Conservation (phyloP, 495 filamentous ascomycete species). For the Xylaria grammica region DNA sequence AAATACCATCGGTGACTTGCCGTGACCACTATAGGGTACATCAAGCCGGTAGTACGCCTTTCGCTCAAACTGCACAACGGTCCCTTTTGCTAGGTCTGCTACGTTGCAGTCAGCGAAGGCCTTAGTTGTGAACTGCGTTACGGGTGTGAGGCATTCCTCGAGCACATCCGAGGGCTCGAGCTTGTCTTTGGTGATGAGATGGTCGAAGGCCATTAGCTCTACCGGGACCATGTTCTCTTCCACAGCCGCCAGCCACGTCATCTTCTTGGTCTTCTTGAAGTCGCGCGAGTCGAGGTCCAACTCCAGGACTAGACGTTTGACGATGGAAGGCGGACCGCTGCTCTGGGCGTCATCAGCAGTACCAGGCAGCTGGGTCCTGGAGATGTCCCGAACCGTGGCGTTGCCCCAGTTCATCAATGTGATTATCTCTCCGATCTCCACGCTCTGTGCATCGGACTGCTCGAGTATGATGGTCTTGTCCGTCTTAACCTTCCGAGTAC, state of each 20-base stretch:
- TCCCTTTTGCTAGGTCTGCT: constrained; percentile 66
- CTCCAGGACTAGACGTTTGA: constrained; percentile 71
- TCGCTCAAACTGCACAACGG: constrained; percentile 84
- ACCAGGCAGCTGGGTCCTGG: too few relatives aligned
- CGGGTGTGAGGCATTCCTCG: constrained; percentile 70
- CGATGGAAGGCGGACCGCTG: too few relatives aligned
- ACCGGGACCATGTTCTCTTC: constrained; percentile 70
- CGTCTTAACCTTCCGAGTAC: constrained; percentile 76
- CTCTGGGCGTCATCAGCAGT: constrained; percentile 45
- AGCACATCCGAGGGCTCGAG: constrained; percentile 72
- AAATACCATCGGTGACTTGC: constrained; percentile 61
- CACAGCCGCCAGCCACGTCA: constrained; percentile 76
- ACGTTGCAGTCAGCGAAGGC: constrained; percentile 78
- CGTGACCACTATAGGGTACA: constrained; percentile 40
- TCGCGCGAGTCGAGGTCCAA: constrained; percentile 80
- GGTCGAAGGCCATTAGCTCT: constrained; percentile 78
- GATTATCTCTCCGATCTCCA: constrained; percentile 78
- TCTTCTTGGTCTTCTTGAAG: constrained; percentile 86
- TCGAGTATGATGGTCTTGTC: constrained; percentile 70
- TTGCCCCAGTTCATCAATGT: constrained; percentile 91
- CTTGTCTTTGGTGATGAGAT: constrained; percentile 81
- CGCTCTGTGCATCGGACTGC: constrained; percentile 74
- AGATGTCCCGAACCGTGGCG: constrained; percentile 75
- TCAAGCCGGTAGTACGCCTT: constrained; percentile 82
- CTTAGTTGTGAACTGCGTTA: constrained; percentile 69